Evolutionary conservation across 1,284 basidiomycete genomes (phyloP).

Genomic region (Pyrrhoderma lamaoense): DNA sequence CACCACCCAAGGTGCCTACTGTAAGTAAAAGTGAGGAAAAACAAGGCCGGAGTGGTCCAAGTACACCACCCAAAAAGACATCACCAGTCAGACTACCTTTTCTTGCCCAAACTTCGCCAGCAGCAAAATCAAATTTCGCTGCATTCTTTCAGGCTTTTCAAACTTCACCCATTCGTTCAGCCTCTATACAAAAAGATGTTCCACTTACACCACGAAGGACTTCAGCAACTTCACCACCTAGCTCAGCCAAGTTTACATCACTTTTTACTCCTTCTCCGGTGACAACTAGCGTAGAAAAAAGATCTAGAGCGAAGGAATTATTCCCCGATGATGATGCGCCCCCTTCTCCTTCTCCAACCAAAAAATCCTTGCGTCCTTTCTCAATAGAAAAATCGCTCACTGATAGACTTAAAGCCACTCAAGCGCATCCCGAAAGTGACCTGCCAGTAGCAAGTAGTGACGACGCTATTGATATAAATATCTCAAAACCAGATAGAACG

Average conservation of each 20-base stretch:
- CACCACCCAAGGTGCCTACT: background rate
- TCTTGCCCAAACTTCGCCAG: slow-evolving; percentile 17
- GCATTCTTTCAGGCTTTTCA: slow-evolving; percentile 16
- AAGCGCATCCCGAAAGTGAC: slow-evolving; percentile 6
- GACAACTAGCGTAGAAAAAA: background rate
- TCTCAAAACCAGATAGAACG: background rate
- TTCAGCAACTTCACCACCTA: background rate
- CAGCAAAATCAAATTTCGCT: slow-evolving; percentile 2
- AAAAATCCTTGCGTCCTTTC: background rate
- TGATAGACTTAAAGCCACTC: background rate
- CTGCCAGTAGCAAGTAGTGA: slow-evolving; percentile 18
- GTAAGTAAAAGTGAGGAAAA: background rate
- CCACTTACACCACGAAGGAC: slow-evolving; percentile 4
- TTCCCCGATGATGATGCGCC: slow-evolving; percentile 8
- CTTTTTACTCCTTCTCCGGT: slow-evolving; percentile 16
- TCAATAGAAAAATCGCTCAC: background rate
- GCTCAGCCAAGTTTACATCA: slow-evolving; percentile 6
- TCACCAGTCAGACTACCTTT: slow-evolving; percentile 9
- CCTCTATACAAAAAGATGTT: slow-evolving; percentile 1
- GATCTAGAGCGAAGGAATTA: background rate
- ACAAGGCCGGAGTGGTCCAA: background rate
- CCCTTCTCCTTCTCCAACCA: slow-evolving; percentile 15
- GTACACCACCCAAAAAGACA: slow-evolving; percentile 1
- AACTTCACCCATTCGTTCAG: slow-evolving; percentile 14
- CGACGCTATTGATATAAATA: background rate